Evolutionary conservation across 208 protist species (phyloP).

Genomic region (Acanthamoeba healyi): DNA sequence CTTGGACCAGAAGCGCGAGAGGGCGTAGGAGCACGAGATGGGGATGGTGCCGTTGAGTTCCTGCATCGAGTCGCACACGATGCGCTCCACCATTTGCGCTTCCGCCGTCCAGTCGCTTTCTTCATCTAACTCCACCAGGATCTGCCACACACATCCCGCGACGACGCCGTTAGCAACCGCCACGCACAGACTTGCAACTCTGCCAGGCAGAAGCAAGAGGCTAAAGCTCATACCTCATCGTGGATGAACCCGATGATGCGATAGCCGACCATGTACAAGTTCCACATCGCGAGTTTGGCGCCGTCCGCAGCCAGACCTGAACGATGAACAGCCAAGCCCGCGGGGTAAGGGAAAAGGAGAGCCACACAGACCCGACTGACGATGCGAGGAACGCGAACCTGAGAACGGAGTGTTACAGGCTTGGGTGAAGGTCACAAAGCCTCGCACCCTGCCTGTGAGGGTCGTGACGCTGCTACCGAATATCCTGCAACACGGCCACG

Average conservation of each 20-base stretch:
- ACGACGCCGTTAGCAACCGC: no score
- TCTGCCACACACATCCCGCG: no score
- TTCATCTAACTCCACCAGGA: constrained; percentile 30
- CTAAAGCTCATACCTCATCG: constrained; percentile 21
- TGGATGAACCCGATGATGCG: constrained; percentile 68
- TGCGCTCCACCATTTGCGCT: neutral
- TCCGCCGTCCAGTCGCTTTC: constrained; percentile 1
- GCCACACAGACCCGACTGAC: neutral
- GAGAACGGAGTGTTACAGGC: constrained; percentile 67
- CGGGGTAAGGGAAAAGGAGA: neutral
- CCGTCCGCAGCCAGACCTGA: constrained; percentile 40
- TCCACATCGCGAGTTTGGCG: constrained; percentile 69
- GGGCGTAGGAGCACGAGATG: neutral
- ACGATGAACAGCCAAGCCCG: neutral
- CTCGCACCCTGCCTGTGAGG: constrained; percentile 31
- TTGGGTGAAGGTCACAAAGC: constrained; percentile 64
- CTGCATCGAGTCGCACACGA: constrained; percentile 42
- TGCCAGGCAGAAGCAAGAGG: no score
- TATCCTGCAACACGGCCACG: neutral
- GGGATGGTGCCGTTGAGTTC: constrained; percentile 36
- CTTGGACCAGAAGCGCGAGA: constrained; percentile 62
- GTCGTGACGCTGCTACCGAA: constrained; percentile 25
- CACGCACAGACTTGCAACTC: no score
- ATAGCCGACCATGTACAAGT: constrained; percentile 31
- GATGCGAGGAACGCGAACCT: neutral